These are phyloP conservation scores for Phytopythium montanum DNA, from an alignment of 352 stramenopile genomes.

Conservation along the genomic window DNA sequence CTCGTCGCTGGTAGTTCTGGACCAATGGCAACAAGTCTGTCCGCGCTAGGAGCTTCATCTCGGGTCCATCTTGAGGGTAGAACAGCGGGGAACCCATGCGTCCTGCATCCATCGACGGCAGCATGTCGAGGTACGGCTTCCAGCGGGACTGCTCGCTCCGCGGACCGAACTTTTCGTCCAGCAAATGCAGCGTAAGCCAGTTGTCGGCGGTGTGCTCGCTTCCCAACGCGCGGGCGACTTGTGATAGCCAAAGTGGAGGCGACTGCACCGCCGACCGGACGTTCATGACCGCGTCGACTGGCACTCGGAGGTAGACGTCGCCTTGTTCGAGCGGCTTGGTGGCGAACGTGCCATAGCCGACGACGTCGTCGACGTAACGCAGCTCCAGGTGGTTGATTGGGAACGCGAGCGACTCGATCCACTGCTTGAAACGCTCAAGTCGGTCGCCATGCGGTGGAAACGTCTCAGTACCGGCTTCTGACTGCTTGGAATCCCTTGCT, in stretches of 20 bases:
- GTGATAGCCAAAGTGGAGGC: conserved; percentile 22
- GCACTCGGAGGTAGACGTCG: conserved; percentile 85
- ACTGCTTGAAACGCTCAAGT: conserved; percentile 36
- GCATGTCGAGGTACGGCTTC: conserved; percentile 85
- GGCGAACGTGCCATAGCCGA: conserved; percentile 71
- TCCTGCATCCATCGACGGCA: conserved; percentile 39
- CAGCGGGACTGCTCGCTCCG: conserved; percentile 37
- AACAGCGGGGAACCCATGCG: conserved; percentile 46
- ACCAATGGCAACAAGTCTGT: conserved; percentile 39
- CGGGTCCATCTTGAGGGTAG: conserved; percentile 30
- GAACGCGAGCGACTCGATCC: conserved; percentile 33
- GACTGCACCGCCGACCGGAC: conserved; percentile 47
- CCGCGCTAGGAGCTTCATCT: conserved; percentile 49
- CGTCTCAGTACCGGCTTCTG: neutral
- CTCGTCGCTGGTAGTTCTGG: conserved; percentile 30
- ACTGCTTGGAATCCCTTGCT: neutral
- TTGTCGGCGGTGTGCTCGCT: conserved; percentile 25
- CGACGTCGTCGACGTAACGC: conserved; percentile 33
- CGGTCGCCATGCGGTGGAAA: conserved; percentile 1
- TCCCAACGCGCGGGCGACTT: conserved; percentile 18
- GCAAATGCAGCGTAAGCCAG: conserved; percentile 71
- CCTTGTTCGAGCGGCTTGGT: conserved; percentile 39
- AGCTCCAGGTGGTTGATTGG: conserved; percentile 55
- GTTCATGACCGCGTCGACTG: conserved; percentile 65
- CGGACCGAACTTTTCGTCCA: conserved; percentile 80